phyloP scores from a whole-genome alignment of 306 rosid genomes.

The apple (Malus domestica) region DNA sequence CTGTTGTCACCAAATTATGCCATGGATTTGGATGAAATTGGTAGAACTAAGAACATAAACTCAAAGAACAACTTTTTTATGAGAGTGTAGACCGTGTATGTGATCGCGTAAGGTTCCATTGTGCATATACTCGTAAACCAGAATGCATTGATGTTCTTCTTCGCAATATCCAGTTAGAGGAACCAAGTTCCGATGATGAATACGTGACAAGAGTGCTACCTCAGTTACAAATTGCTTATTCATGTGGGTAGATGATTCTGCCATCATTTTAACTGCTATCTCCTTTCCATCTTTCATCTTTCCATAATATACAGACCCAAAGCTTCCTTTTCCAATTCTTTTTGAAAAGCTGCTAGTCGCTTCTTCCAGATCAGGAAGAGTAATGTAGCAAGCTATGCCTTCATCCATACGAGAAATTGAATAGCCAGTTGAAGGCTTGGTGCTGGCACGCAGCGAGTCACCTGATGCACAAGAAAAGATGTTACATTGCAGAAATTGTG shows the following conservation, averaged over 20 bases:
- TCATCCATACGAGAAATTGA: slow-evolving; percentile 64
- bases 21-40: neutral
- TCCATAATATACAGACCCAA: slow-evolving; percentile 90
- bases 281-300: slow-evolving; percentile 96
- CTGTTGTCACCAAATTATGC: slow-evolving; percentile 41
- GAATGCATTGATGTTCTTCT: slow-evolving; percentile 75
- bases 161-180: slow-evolving; percentile 92
- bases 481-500: slow-evolving; percentile 11
- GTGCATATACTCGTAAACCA: slow-evolving; percentile 95
- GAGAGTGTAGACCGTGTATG: slow-evolving; percentile 51
- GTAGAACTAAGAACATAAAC: slow-evolving; percentile 6
- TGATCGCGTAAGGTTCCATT: slow-evolving; percentile 91
- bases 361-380: slow-evolving; percentile 66
- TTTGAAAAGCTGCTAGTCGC: slow-evolving; percentile 66
- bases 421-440: slow-evolving; percentile 52
- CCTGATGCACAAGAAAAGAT: slow-evolving; percentile 38
- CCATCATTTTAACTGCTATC: slow-evolving; percentile 93
- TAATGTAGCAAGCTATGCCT: slow-evolving; percentile 67
- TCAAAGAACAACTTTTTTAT: slow-evolving; percentile 1
- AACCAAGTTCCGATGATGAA: slow-evolving; percentile 97
- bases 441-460: slow-evolving; percentile 43
- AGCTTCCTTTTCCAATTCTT: slow-evolving; percentile 92
- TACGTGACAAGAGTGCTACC: slow-evolving; percentile 92
- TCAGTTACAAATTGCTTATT: slow-evolving; percentile 82
- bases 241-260: slow-evolving; percentile 69